Evolutionary conservation across 495 filamentous ascomycete species (phyloP).

Genomic region (Polyplosphaeria fusca): DNA sequence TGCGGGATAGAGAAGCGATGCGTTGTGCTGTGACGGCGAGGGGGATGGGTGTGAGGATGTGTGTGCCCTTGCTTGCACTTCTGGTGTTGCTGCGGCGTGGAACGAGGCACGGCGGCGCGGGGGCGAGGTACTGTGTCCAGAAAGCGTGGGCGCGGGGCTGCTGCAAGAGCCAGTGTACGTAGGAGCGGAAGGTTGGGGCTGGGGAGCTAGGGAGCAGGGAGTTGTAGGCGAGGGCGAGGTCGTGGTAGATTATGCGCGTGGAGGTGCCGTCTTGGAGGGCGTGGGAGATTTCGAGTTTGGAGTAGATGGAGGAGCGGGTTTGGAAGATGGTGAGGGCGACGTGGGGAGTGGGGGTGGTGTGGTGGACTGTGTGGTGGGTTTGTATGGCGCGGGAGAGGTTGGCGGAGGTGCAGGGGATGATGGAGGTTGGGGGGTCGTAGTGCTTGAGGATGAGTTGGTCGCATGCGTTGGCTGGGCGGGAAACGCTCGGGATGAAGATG

Average conservation of each 20-base stretch:
- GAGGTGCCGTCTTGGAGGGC: constrained; percentile 51
- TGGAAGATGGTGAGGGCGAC: constrained; percentile 49
- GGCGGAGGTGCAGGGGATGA: constrained; percentile 44
- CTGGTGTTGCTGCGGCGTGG: constrained; percentile 34
- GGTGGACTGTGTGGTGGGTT: constrained; percentile 37
- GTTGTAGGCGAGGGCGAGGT: constrained; percentile 50
- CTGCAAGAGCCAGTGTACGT: constrained; percentile 47
- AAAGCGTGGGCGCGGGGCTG: constrained; percentile 43
- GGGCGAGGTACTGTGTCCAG: constrained; percentile 52
- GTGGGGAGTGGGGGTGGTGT: constrained; percentile 40
- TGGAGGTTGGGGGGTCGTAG: constrained; percentile 11
- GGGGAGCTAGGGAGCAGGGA: constrained; percentile 37
- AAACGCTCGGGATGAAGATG: constrained; percentile 52
- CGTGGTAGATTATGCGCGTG: constrained; percentile 48
- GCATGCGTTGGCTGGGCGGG: constrained; percentile 47
- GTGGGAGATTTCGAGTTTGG: constrained; percentile 59
- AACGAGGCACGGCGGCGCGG: constrained; percentile 51
- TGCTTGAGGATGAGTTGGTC: constrained; percentile 53
- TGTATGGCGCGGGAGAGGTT: constrained; percentile 29
- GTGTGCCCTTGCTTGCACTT: neutral
- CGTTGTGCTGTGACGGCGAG: constrained; percentile 7
- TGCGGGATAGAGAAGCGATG: neutral
- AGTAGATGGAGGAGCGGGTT: constrained; percentile 41
- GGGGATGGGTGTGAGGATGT: constrained; percentile 9
- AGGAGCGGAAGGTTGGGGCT: constrained; percentile 52